Evolutionary conservation across 805 yeast species (phyloP).

Genomic region (Kazachstania bromeliacearum): DNA sequence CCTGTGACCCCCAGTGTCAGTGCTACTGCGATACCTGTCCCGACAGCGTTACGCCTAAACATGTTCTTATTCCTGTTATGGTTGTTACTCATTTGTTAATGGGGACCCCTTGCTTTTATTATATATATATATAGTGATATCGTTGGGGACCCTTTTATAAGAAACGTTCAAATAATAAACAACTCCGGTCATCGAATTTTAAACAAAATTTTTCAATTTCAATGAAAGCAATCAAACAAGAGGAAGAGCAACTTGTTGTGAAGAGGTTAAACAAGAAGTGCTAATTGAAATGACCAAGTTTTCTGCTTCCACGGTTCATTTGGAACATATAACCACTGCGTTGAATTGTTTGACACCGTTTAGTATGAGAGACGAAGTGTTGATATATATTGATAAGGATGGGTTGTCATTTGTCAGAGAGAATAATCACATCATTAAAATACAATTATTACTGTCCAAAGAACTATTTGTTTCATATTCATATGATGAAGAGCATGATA

Average conservation of each 20-base stretch:
- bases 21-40: constrained; percentile 7
- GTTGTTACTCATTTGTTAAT: no score
- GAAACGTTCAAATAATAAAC: no score
- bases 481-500: constrained; percentile 14
- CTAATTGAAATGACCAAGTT: constrained; percentile 23
- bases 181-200: no score
- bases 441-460: constrained; percentile 28
- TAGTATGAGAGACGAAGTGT: constrained; percentile 31
- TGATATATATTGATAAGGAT: constrained; percentile 37
- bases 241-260: no score
- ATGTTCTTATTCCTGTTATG: no score
- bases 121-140: no score
- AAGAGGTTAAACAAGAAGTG: no score
- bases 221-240: no score
- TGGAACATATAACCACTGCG: constrained; percentile 39
- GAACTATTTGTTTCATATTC: constrained; percentile 25
- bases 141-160: no score
- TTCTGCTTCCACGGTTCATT: constrained; percentile 39
- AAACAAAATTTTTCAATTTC: no score
- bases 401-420: constrained; percentile 45
- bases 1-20: constrained; percentile 11
- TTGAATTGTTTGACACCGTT: constrained; percentile 35
- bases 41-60: no score
- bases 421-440: constrained; percentile 34
- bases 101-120: no score